Percentiles rank a stretch among this genome's conserved stretches.
phyloP scores from a whole-genome alignment of 192 early-diverging fungal species.

The Oehlia diaphana region DNA sequence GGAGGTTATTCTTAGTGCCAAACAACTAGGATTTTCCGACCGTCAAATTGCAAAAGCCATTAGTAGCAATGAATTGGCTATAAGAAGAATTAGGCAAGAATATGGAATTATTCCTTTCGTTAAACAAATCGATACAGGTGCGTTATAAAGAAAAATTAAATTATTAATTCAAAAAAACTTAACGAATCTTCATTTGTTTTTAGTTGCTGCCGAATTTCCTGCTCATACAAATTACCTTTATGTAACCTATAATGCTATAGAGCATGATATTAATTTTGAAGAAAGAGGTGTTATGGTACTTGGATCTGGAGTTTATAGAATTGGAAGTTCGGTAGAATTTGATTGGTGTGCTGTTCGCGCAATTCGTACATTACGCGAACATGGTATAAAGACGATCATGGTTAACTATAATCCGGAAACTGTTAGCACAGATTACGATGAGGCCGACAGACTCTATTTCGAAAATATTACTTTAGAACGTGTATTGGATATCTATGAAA shows the following conservation, averaged over 20 bases:
- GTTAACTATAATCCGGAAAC: conserved; percentile 99
- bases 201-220: conserved; percentile 93
- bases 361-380: conserved; percentile 78
- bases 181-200: not conserved
- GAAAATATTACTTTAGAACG: conserved; percentile 94
- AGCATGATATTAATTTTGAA: conserved; percentile 82
- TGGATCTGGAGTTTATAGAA: conserved; percentile 96
- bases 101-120: conserved; percentile 84
- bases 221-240: conserved; percentile 96
- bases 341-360: conserved; percentile 87
- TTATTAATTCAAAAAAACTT: not conserved
- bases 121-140: conserved; percentile 90
- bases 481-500: conserved; percentile 93
- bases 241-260: conserved; percentile 94
- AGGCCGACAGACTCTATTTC: conserved; percentile 98
- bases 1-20: conserved; percentile 69
- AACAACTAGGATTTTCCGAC: conserved; percentile 91
- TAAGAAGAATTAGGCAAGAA: conserved; percentile 69
- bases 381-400: conserved; percentile 89
- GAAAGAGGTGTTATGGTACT: conserved; percentile 94
- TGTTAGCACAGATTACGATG: conserved; percentile 97
- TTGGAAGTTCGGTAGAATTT: conserved; percentile 97
- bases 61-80: conserved; percentile 60
- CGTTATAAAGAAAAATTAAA: not conserved
- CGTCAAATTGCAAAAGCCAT: conserved; percentile 71